These are phyloP conservation scores for Seiridium cupressi DNA, from an alignment of 2,329 filamentous ascomycete species.

Conservation along the genomic window DNA sequence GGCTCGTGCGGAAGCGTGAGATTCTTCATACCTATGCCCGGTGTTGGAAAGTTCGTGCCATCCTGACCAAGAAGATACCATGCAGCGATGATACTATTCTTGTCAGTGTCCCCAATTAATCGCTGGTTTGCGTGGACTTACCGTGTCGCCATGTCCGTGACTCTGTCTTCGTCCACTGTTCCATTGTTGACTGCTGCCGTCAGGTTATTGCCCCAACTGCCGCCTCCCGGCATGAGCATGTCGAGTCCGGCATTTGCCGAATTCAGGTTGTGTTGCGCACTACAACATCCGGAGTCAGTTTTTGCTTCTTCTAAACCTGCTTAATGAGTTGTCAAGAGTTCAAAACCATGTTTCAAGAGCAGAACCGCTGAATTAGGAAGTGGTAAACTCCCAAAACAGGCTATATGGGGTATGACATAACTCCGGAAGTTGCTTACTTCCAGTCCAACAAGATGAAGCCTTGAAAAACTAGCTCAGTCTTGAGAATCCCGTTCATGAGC, in stretches of 20 bases:
- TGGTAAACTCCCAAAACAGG: no score
- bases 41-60: constrained; percentile 41
- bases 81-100: constrained; percentile 58
- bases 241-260: constrained; percentile 61
- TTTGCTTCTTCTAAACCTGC: no score
- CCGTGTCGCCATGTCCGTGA: constrained; percentile 79
- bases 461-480: constrained; percentile 61
- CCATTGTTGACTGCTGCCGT: constrained; percentile 76
- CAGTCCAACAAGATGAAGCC: constrained; percentile 71
- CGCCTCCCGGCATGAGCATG: constrained; percentile 64
- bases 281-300: no score
- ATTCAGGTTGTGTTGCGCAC: constrained; percentile 57
- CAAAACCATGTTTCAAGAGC: no score
- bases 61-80: constrained; percentile 58
- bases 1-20: constrained; percentile 45
- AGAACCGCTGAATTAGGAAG: no score
- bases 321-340: no score
- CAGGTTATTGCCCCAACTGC: constrained; percentile 64
- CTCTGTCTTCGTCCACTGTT: constrained; percentile 64
- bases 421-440: constrained; percentile 31
- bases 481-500: constrained; percentile 67
- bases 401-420: no score
- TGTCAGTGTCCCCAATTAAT: background rate
- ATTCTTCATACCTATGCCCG: constrained; percentile 58
- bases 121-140: constrained; percentile 25